phyloP scores from a whole-genome alignment of 2,329 filamentous ascomycete genomes.

The Cladosporium sphaerospermum region DNA sequence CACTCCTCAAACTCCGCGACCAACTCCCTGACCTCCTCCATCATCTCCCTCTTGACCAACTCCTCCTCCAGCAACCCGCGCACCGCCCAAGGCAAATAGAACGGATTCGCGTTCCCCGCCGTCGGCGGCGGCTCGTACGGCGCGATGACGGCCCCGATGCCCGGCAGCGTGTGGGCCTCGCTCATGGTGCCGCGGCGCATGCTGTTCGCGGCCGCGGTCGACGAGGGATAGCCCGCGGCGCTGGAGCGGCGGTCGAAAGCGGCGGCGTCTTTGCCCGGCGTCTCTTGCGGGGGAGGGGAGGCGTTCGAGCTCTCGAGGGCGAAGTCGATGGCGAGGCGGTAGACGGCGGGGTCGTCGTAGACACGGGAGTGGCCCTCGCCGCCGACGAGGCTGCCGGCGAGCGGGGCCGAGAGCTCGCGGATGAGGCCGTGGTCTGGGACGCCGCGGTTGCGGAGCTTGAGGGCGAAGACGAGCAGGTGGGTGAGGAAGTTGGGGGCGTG shows the following conservation, averaged over 20 bases:
- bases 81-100: slow-evolving; percentile 92
- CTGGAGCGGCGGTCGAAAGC: slow-evolving; percentile 20
- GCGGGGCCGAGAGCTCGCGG: slow-evolving; percentile 76
- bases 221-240: slow-evolving; percentile 24
- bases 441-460: slow-evolving; percentile 90
- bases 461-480: slow-evolving; percentile 83
- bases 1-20: slow-evolving; percentile 88
- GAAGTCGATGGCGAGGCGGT: slow-evolving; percentile 53
- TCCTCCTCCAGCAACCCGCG: slow-evolving; percentile 87
- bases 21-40: slow-evolving; percentile 67
- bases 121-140: slow-evolving; percentile 35
- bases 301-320: slow-evolving; percentile 42
- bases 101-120: slow-evolving; percentile 63
- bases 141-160: slow-evolving; percentile 28
- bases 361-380: slow-evolving; percentile 91
- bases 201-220: slow-evolving; percentile 26
- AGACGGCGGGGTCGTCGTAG: slow-evolving; percentile 83
- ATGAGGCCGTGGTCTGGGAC: slow-evolving; percentile 90
- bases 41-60: slow-evolving; percentile 64
- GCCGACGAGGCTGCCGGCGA: slow-evolving; percentile 84
- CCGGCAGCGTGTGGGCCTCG: slow-evolving; percentile 18
- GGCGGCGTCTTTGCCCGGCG: slow-evolving; percentile 14
- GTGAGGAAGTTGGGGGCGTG: slow-evolving; percentile 92
- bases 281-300: background rate
- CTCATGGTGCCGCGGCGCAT: slow-evolving; percentile 28